Conservation (phyloP, 2,329 filamentous ascomycete species). For the Didymella pinodella region DNA sequence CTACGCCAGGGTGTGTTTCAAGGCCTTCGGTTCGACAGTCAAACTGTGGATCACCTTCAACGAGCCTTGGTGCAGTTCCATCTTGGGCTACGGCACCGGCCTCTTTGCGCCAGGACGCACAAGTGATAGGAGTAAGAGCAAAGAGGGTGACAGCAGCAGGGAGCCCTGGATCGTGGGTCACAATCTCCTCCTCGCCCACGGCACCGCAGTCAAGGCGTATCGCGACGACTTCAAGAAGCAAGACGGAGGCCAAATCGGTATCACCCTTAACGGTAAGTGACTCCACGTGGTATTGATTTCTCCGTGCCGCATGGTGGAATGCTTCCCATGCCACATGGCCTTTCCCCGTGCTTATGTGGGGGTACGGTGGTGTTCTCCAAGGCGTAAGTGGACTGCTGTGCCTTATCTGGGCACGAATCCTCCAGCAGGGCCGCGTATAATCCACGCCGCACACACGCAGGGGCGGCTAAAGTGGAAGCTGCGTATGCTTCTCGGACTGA, state of each 20-base stretch:
- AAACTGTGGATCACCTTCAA: slow-evolving; percentile 93
- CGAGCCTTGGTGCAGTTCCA: slow-evolving; percentile 85
- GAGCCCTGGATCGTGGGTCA: slow-evolving; percentile 88
- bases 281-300: slow-evolving; percentile 26
- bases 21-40: slow-evolving; percentile 74
- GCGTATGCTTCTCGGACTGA: not conserved
- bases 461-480: slow-evolving; percentile 10
- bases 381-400: slow-evolving; percentile 1
- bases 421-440: slow-evolving; percentile 6
- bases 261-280: slow-evolving; percentile 78
- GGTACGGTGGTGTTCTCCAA: not conserved
- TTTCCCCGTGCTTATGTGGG: slow-evolving; percentile 13
- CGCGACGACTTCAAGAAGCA: slow-evolving; percentile 80
- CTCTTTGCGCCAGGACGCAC: slow-evolving; percentile 83
- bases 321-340: slow-evolving; percentile 9
- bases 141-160: slow-evolving; percentile 74
- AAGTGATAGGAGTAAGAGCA: slow-evolving; percentile 74
- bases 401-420: slow-evolving; percentile 4
- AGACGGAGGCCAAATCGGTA: slow-evolving; percentile 80
- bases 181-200: slow-evolving; percentile 81
- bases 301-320: slow-evolving; percentile 13
- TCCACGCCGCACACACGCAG: slow-evolving; percentile 5
- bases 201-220: slow-evolving; percentile 80
- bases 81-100: slow-evolving; percentile 80
- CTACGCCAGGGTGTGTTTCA: slow-evolving; percentile 80